Percentiles rank a stretch among this genome's conserved stretches.
These are phyloP conservation scores for Pseudonitzschia multiseries DNA, from an alignment of 108 stramenopile genomes.

Conservation along the genomic window DNA sequence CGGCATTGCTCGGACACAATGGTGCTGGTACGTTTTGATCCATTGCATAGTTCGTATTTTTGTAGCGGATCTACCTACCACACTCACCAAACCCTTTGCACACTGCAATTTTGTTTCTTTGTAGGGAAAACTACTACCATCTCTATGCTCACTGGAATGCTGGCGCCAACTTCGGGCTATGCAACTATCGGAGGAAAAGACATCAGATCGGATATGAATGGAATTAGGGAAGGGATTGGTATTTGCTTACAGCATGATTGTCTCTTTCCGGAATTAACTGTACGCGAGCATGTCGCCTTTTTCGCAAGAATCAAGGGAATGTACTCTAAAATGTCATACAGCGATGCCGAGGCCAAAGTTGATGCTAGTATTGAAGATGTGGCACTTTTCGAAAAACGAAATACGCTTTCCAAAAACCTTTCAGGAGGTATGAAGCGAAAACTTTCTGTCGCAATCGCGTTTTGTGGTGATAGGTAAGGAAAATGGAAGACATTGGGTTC, in stretches of 20 bases:
- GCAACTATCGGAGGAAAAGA: slow-evolving; percentile 82
- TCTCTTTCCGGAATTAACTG: slow-evolving; percentile 85
- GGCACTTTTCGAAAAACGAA: slow-evolving; percentile 69
- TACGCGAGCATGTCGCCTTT: slow-evolving; percentile 86
- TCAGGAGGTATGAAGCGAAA: slow-evolving; percentile 91
- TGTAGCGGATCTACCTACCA: background rate
- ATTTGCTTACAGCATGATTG: slow-evolving; percentile 95
- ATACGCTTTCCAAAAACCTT: slow-evolving; percentile 74
- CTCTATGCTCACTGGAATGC: slow-evolving; percentile 90
- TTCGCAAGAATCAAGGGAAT: slow-evolving; percentile 82
- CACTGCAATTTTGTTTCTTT: background rate
- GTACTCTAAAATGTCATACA: slow-evolving; percentile 43
- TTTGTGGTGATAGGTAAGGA: slow-evolving; percentile 71
- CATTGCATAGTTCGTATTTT: background rate
- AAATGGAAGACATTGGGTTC: background rate
- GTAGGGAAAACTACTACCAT: slow-evolving; percentile 65
- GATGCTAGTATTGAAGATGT: slow-evolving; percentile 72
- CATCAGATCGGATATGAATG: slow-evolving; percentile 60
- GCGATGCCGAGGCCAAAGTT: slow-evolving; percentile 61
- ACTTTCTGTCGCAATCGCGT: slow-evolving; percentile 86
- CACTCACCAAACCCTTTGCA: background rate
- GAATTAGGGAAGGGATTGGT: slow-evolving; percentile 76
- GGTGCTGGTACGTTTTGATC: slow-evolving; percentile 39
- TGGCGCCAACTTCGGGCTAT: slow-evolving; percentile 84
- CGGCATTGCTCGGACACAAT: slow-evolving; percentile 93